Conservation (phyloP, 2,329 filamentous ascomycete genomes). For the Fusarium camptoceras region DNA sequence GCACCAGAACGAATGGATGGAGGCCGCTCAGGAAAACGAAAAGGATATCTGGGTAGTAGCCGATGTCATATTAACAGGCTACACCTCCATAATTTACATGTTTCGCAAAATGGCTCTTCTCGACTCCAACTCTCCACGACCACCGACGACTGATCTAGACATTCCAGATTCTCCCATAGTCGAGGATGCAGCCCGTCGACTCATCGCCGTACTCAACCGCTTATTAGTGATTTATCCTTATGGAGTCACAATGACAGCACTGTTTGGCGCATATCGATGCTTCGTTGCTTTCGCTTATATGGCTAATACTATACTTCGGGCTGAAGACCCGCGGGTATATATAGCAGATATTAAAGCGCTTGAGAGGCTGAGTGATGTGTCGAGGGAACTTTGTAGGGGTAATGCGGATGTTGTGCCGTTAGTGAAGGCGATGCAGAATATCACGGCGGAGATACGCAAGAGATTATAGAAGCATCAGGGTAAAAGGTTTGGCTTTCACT, state of each 20-base stretch:
- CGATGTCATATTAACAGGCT: constrained; percentile 48
- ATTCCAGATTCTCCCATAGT: constrained; percentile 48
- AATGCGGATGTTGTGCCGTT: constrained; percentile 46
- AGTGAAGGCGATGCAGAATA: constrained; percentile 43
- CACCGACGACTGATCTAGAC: constrained; percentile 45
- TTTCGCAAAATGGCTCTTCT: constrained; percentile 49
- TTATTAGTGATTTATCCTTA: constrained; percentile 40
- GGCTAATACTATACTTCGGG: constrained; percentile 40
- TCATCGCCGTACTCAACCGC: constrained; percentile 37
- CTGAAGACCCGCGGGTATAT: constrained; percentile 25
- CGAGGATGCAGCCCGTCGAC: constrained; percentile 41
- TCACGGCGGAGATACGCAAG: constrained; percentile 43
- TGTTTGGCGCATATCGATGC: constrained; percentile 47
- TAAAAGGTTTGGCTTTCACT: too few species aligned
- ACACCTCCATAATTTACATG: constrained; percentile 51
- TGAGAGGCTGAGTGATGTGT: constrained; percentile 29
- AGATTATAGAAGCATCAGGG: not conserved
- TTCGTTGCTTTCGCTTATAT: constrained; percentile 48
- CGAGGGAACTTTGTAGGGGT: constrained; percentile 31
- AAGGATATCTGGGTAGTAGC: constrained; percentile 45
- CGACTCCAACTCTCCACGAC: constrained; percentile 44
- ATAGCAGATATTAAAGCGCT: constrained; percentile 41
- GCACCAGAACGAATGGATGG: constrained; percentile 43
- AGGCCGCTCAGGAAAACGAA: constrained; percentile 29
- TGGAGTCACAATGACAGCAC: constrained; percentile 40